Evolutionary conservation across 345 rosid genomes (phyloP).

Genomic region (Brassica carinata): DNA sequence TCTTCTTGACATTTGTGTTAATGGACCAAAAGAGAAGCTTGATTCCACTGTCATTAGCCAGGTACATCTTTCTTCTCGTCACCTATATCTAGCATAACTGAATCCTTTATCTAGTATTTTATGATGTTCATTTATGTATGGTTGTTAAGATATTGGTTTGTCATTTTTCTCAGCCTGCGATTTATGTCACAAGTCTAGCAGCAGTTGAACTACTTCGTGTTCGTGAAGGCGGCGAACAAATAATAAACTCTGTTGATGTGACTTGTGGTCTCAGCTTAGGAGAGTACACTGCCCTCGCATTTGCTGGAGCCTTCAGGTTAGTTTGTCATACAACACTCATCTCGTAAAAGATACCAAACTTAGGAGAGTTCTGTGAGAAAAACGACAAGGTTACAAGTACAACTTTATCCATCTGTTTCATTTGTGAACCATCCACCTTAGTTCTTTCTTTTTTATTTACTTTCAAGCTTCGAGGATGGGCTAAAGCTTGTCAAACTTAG

Average conservation of each 20-base stretch:
- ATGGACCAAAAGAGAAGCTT: conserved; percentile 94
- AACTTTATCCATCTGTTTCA: neutral
- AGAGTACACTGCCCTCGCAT: conserved; percentile 95
- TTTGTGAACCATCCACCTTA: neutral
- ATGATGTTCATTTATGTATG: neutral
- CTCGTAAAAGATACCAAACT: neutral
- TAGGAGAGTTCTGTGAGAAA: neutral
- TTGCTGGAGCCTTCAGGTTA: conserved; percentile 95
- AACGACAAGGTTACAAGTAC: too few relatives aligned
- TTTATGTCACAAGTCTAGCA: conserved; percentile 97
- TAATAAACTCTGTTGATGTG: conserved; percentile 89
- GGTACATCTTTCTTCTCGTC: conserved; percentile 45
- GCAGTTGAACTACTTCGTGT: conserved; percentile 91
- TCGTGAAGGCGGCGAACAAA: conserved; percentile 82
- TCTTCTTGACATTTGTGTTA: conserved; percentile 85
- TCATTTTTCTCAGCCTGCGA: conserved; percentile 78
- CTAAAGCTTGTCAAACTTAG: conserved; percentile 92
- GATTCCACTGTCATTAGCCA: conserved; percentile 96
- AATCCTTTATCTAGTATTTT: neutral
- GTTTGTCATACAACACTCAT: conserved; percentile 9
- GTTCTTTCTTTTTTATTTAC: conserved; percentile 1
- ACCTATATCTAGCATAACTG: neutral
- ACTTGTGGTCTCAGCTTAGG: conserved; percentile 98
- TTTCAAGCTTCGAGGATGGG: conserved; percentile 88
- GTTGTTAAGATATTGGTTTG: conserved; percentile 4